A percentile compares a stretch with the other conserved stretches of the same genome.
Evolutionary conservation across 108 stramenopile genomes (phyloP).

Genomic region (Skeletonema grethae): DNA sequence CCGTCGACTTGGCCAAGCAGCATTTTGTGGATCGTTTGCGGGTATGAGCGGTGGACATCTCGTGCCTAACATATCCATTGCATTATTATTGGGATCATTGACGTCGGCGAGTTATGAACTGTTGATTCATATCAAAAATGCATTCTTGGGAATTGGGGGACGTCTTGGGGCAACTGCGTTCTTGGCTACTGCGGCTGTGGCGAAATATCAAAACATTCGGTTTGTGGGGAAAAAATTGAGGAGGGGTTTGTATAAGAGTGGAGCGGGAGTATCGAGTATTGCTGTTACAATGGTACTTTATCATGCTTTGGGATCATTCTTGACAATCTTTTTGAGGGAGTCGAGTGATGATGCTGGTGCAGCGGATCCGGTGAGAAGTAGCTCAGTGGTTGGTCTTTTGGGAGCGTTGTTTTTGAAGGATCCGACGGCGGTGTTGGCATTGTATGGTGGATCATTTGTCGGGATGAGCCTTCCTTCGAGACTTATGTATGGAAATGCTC

Average conservation of each 20-base stretch:
- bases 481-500: slow-evolving; percentile 52
- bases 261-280: slow-evolving; percentile 25
- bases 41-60: slow-evolving; percentile 54
- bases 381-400: slow-evolving; percentile 59
- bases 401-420: slow-evolving; percentile 50
- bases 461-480: slow-evolving; percentile 68
- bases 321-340: slow-evolving; percentile 65
- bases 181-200: slow-evolving; percentile 47
- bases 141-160: slow-evolving; percentile 53
- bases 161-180: slow-evolving; percentile 59
- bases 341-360: slow-evolving; percentile 57
- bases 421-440: slow-evolving; percentile 48
- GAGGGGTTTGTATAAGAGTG: slow-evolving; percentile 35
- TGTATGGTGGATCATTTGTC: slow-evolving; percentile 67
- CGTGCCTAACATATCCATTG: slow-evolving; percentile 22
- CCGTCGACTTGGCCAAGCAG: slow-evolving; percentile 56
- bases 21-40: slow-evolving; percentile 65
- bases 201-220: slow-evolving; percentile 46
- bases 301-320: slow-evolving; percentile 56
- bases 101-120: slow-evolving; percentile 55
- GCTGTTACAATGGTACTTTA: slow-evolving; percentile 42
- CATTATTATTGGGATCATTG: slow-evolving; percentile 34
- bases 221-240: slow-evolving; percentile 42
- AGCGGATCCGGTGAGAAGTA: slow-evolving; percentile 63
- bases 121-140: slow-evolving; percentile 48